Base-by-base conservation (phyloP, 1,284 basidiomycete genomes). In the Rhodotorula glutinis region DNA sequence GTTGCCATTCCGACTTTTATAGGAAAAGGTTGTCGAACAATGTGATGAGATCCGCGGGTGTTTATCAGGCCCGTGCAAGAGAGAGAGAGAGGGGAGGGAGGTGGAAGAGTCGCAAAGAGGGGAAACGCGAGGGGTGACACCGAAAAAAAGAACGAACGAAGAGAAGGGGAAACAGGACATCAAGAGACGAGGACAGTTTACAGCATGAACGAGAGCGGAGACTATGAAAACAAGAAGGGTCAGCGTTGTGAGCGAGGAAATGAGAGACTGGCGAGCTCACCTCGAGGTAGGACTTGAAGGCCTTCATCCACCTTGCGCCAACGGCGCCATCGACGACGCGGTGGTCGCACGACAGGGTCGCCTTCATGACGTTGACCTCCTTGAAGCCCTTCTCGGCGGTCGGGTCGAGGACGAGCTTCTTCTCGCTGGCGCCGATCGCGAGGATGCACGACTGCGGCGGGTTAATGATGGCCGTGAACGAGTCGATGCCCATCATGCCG, bases 381-480 rank as follows among this genome's bases (percentile, higher is more conserved):
- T 92, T 94, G 84, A 94, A 97, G 59, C 92, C 92, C 78, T 89
- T 90, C 77, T 93, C 91, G 76, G 90, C 88, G 75, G 92, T 89
- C 2, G 89, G 86, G 30, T 91, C 91, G 55, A 91, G 89, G 25
- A 93, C 86, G n/a, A 98, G 82, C 66, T 88, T 89, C 33, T 90
- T 84, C 78, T 88, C 84, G n/a, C 92, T 93, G 33, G 87, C 85
- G 53, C 96, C 94, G 73, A 98, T 87, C 63, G 96, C 96, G 66
- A 99, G 87, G 78, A 98, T 99, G 81, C 93, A 97, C 69, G 91
- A 91, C 81, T 98, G 96, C 46, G 96, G 96, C 25, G 91, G 87
- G 85, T 99, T 99, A 86, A 99, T 97, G 82, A 99, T 98, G 59
- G 96, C 96, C 27, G 94, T 98, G 81, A 99, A 99, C 65, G 87